A percentile compares a stretch with the other conserved stretches of the same genome.
Evolutionary conservation across 2,329 filamentous ascomycete species (phyloP).

Genomic region (Claviceps spartinae): DNA sequence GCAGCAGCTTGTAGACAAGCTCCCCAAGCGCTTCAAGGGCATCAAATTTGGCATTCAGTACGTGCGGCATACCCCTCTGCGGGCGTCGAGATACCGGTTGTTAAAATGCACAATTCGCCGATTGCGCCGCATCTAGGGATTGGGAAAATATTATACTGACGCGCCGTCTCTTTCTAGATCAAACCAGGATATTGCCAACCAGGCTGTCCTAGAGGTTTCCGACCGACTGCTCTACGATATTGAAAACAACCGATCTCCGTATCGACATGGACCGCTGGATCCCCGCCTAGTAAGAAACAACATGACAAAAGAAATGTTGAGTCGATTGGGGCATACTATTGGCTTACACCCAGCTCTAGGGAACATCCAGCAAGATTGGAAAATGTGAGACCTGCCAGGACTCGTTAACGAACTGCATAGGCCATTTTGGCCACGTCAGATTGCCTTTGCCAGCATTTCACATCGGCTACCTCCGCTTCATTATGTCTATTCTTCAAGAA

Average conservation of each 20-base stretch:
- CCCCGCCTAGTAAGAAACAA: slow-evolving; percentile 47
- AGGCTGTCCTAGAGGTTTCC: slow-evolving; percentile 89
- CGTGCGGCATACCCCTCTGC: not conserved
- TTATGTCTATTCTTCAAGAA: slow-evolving; percentile 81
- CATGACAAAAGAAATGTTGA: not conserved
- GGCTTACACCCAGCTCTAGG: slow-evolving; percentile 25
- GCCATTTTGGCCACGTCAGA: slow-evolving; percentile 89
- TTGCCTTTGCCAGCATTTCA: slow-evolving; percentile 88
- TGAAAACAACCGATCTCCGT: slow-evolving; percentile 61
- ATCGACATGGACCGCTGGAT: slow-evolving; percentile 76
- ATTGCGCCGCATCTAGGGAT: not conserved
- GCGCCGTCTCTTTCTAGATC: slow-evolving; percentile 38
- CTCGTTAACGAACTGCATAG: slow-evolving; percentile 71
- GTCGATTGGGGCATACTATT: not conserved
- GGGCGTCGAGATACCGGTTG: not conserved
- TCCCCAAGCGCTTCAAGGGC: slow-evolving; percentile 80
- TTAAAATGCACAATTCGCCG: too few relatives aligned
- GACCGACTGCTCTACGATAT: slow-evolving; percentile 89
- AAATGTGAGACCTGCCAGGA: slow-evolving; percentile 75
- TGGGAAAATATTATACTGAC: not conserved
- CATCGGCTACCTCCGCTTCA: slow-evolving; percentile 88
- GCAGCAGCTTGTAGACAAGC: slow-evolving; percentile 55
- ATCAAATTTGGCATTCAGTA: slow-evolving; percentile 72
- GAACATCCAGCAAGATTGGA: slow-evolving; percentile 72
- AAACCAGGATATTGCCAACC: slow-evolving; percentile 87